These are phyloP conservation scores for Cadophora malorum DNA, from an alignment of 2,329 filamentous ascomycete species.

Conservation along the genomic window DNA sequence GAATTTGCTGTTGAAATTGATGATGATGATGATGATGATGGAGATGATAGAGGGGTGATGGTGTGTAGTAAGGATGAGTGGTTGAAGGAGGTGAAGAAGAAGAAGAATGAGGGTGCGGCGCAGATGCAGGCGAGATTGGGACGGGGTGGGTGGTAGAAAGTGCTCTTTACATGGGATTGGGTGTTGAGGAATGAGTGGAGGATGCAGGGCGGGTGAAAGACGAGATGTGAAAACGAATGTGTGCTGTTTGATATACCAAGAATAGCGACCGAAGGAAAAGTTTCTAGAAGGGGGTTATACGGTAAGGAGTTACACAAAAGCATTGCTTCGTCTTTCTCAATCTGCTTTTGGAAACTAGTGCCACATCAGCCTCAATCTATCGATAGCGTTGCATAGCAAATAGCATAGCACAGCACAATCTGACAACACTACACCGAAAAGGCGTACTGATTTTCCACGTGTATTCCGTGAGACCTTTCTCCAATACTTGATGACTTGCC, in stretches of 20 bases:
- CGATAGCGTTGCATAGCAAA: background rate
- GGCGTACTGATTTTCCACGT: no score
- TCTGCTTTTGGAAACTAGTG: background rate
- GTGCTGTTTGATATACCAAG: no score
- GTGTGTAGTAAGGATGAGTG: constrained; percentile 2
- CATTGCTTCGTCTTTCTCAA: background rate
- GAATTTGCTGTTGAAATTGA: background rate
- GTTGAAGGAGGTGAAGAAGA: background rate
- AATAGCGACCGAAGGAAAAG: background rate
- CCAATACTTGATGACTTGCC: no score
- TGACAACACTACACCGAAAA: background rate
- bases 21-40: background rate
- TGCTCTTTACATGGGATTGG: no score
- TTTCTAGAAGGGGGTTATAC: background rate
- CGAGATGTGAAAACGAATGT: no score
- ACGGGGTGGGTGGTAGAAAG: background rate
- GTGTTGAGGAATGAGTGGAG: background rate
- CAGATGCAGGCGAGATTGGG: background rate
- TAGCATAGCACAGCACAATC: background rate
- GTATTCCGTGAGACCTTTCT: background rate
- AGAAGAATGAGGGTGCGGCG: background rate
- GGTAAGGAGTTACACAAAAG: background rate
- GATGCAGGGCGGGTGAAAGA: no score
- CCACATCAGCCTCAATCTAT: no score
- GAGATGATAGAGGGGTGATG: background rate